These are phyloP conservation scores for Lanmaoa pseudosensibilis DNA, from an alignment of 768 basidiomycete genomes.

Conservation along the genomic window DNA sequence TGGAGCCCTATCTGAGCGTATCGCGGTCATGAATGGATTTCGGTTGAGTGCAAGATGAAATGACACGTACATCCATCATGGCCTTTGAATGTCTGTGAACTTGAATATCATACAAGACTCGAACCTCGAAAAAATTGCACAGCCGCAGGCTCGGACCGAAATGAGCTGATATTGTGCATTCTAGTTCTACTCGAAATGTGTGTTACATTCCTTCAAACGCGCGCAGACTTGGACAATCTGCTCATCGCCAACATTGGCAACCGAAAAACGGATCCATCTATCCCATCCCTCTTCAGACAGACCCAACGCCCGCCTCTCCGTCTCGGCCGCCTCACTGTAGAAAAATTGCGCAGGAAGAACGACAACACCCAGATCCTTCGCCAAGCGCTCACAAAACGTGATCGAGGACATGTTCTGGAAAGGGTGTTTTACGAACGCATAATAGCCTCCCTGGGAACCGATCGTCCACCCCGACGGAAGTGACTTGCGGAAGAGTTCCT, in stretches of 20 bases:
- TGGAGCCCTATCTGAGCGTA: constrained; percentile 64
- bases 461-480: constrained; percentile 61
- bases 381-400: constrained; percentile 60
- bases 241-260: constrained; percentile 76
- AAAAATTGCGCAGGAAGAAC: constrained; percentile 70
- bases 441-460: constrained; percentile 70
- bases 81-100: too few relatives aligned
- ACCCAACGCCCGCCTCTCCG: too few relatives aligned
- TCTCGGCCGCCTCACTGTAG: constrained; percentile 18
- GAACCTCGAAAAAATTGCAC: not conserved
- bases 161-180: not conserved
- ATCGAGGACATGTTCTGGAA: constrained; percentile 47
- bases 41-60: not conserved
- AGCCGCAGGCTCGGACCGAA: not conserved
- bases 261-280: constrained; percentile 75
- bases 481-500: constrained; percentile 50
- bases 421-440: constrained; percentile 73
- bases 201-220: constrained; percentile 44
- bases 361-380: constrained; percentile 61
- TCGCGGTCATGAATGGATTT: constrained; percentile 21
- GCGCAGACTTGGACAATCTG: constrained; percentile 52
- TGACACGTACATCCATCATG: constrained; percentile 18
- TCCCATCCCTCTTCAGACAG: constrained; percentile 42
- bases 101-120: too few relatives aligned
- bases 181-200: constrained; percentile 44